Evolutionary conservation across 306 rosid species (phyloP), one percentile per base, ranked within the genome.

Genomic region (Vigna radiata): DNA sequence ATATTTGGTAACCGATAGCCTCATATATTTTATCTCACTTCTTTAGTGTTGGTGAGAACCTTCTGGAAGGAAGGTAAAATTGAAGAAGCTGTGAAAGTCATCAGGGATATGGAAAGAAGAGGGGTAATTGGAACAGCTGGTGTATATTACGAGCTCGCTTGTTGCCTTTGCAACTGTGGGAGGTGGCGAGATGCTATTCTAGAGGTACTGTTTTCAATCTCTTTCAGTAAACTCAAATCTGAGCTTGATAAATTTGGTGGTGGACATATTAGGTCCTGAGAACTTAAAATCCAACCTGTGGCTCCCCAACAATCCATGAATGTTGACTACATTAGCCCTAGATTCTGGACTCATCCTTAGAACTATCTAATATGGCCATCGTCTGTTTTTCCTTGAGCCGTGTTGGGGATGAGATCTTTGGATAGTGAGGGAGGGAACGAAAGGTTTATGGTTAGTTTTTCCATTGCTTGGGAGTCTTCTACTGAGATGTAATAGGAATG

Each of bases 161-260:
- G 96, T 84, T 94, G 96, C 88, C 95, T 94, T 71, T 92, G 97
- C 84, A 83, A 89, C 87, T 60, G 61, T 52, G 97, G 97, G 73
- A 92, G 95, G 77, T 94, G 98, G 97, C 89, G 85, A 80, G 90
- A 94, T 80, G 98, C 96, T 76, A 76, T 90, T 78, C 48, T 65
- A 65, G 95, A 90, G 95, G 98, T 92, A 78, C 73, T 72, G 66
- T 65, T 52, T 61, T 60, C 49, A 58, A 43, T 47, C 27, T 36
- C 67, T 25, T 10, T 8, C 8, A 71, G 59, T 27, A 39, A 71
- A 63, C 41, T 6, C 58, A 61, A 72, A 62, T 62, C 58, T 53
- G 21, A 41, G 62, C 39, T 67, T n/a, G 41, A 77, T 17, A 67
- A 55, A 68, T 55, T 56, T 46, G 52, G 65, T 2, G 17, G 63